These are phyloP conservation scores for Solanum neorickii DNA, from an alignment of 257 asterid species.

Conservation along the genomic window DNA sequence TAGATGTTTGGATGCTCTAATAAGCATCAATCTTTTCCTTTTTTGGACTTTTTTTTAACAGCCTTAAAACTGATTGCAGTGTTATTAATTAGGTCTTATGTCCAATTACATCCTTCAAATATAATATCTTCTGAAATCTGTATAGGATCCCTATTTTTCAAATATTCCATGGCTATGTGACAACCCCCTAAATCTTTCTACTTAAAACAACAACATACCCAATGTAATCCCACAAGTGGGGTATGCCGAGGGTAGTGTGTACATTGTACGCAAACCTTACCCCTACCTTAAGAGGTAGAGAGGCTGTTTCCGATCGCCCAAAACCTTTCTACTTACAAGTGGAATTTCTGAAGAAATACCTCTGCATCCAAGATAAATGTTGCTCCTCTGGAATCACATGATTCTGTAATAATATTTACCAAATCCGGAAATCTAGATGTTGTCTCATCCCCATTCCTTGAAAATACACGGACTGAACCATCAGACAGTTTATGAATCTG, in stretches of 20 bases:
- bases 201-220: not conserved
- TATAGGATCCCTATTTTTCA: not conserved
- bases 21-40: not conserved
- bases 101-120: not conserved
- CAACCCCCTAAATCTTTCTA: not conserved
- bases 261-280: not conserved
- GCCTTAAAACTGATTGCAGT: not conserved
- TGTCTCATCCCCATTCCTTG: constrained; percentile 89
- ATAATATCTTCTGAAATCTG: not conserved
- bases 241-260: not conserved
- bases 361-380: constrained; percentile 83
- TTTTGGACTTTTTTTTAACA: not conserved
- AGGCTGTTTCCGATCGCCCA: not conserved
- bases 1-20: not conserved
- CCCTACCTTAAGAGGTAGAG: not conserved
- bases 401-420: constrained; percentile 44
- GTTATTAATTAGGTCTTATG: not conserved
- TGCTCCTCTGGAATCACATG: constrained; percentile 25
- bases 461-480: constrained; percentile 67
- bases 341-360: constrained; percentile 26
- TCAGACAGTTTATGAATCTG: constrained; percentile 65
- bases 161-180: not conserved
- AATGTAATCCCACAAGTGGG: not conserved
- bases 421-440: constrained; percentile 77
- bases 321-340: not conserved